Percentiles rank a stretch among this genome's conserved stretches.
These are phyloP conservation scores for Teratosphaeria destructans DNA, from an alignment of 2,329 filamentous ascomycete genomes.

Conservation along the genomic window DNA sequence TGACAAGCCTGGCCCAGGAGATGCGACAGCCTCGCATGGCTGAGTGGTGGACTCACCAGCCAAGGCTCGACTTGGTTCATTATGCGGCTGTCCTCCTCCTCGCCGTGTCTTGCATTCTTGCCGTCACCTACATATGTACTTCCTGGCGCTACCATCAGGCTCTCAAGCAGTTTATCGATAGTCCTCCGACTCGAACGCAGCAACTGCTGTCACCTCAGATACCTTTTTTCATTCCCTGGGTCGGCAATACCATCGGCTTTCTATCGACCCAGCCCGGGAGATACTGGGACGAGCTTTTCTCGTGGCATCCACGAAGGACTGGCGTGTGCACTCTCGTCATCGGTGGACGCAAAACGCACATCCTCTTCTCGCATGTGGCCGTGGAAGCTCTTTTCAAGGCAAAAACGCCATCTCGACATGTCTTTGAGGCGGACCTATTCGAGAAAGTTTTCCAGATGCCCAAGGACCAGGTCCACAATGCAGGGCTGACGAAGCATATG, in stretches of 20 bases:
- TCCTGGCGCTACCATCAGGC: slow-evolving; percentile 14
- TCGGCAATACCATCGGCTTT: slow-evolving; percentile 21
- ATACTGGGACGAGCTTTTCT: slow-evolving; percentile 19
- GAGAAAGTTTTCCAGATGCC: slow-evolving; percentile 16
- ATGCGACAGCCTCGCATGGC: background rate
- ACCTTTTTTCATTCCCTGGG: slow-evolving; percentile 20
- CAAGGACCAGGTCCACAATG: slow-evolving; percentile 13
- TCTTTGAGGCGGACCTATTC: slow-evolving; percentile 19
- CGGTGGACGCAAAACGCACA: slow-evolving; percentile 18
- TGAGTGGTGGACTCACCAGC: background rate
- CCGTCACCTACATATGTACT: slow-evolving; percentile 11
- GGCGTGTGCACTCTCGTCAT: slow-evolving; percentile 21
- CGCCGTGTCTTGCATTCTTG: slow-evolving; percentile 5
- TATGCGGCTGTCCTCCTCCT: slow-evolving; percentile 9
- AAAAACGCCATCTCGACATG: slow-evolving; percentile 12
- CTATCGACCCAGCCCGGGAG: slow-evolving; percentile 15
- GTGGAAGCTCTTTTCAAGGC: slow-evolving; percentile 22
- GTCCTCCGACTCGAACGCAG: slow-evolving; percentile 4
- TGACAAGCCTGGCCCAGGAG: too few species aligned
- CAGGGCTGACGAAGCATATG: slow-evolving; percentile 12
- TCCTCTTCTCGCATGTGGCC: slow-evolving; percentile 15
- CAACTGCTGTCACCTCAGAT: slow-evolving; percentile 15
- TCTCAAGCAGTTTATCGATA: slow-evolving; percentile 5
- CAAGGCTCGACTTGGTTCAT: background rate
- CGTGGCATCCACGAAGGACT: slow-evolving; percentile 14